Evolutionary conservation across 2,329 filamentous ascomycete genomes (phyloP).

Genomic region (Diplodia sapinea): DNA sequence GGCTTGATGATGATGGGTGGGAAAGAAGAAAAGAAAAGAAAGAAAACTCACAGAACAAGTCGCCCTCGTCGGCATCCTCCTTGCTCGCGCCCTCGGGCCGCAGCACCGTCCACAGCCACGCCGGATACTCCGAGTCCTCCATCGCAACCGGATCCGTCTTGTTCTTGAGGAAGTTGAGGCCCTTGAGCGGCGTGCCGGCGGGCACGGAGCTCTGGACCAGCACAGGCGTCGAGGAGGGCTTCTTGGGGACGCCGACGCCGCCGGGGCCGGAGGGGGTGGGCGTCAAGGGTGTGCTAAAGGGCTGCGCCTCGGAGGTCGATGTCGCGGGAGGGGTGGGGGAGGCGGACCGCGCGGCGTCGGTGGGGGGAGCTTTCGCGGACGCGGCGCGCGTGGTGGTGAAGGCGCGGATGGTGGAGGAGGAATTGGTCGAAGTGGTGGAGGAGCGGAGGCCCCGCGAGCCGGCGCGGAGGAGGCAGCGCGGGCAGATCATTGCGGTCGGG

Average conservation of each 20-base stretch:
- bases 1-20: not conserved
- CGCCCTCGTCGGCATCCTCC: slow-evolving; percentile 63
- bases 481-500: slow-evolving; percentile 46
- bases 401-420: slow-evolving; percentile 21
- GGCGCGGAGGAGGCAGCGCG: slow-evolving; percentile 45
- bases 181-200: slow-evolving; percentile 72
- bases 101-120: slow-evolving; percentile 79
- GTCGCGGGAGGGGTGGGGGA: slow-evolving; percentile 48
- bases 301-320: slow-evolving; percentile 54
- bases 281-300: slow-evolving; percentile 51
- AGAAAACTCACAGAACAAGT: slow-evolving; percentile 75
- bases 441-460: slow-evolving; percentile 38
- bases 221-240: slow-evolving; percentile 42
- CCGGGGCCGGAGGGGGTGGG: slow-evolving; percentile 36
- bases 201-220: slow-evolving; percentile 57
- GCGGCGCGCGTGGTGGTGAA: slow-evolving; percentile 38
- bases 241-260: slow-evolving; percentile 38
- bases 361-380: slow-evolving; percentile 38
- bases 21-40: slow-evolving; percentile 35
- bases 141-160: slow-evolving; percentile 74
- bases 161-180: slow-evolving; percentile 79
- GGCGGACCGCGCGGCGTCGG: slow-evolving; percentile 38
- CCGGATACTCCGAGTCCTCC: slow-evolving; percentile 77
- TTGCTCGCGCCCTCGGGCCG: slow-evolving; percentile 61
- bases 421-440: not conserved